Percentiles rank a stretch among this genome's conserved stretches.
phyloP scores from a whole-genome alignment of 495 filamentous ascomycete genomes.

The Penicillium parvum region DNA sequence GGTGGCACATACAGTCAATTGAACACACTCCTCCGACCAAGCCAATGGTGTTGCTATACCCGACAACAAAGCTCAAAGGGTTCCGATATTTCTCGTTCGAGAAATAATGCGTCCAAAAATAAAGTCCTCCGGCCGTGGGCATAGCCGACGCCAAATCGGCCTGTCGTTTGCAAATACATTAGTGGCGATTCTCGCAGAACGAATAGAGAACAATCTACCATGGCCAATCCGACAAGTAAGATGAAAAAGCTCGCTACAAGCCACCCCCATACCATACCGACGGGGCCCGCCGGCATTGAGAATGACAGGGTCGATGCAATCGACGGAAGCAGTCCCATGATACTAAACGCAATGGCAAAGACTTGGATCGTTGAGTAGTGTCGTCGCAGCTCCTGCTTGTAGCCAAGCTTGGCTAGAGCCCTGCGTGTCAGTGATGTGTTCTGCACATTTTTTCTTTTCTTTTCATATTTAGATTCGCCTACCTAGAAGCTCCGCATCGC shows the following conservation, averaged over 20 bases:
- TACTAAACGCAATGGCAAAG: conserved; percentile 67
- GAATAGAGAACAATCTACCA: conserved; percentile 39
- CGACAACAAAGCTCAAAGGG: conserved; percentile 61
- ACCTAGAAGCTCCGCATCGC: too few species aligned
- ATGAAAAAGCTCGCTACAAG: conserved; percentile 61
- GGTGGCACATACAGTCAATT: conserved; percentile 56
- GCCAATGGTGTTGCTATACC: conserved; percentile 68
- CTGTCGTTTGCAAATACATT: conserved; percentile 26
- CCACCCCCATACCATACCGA: conserved; percentile 68
- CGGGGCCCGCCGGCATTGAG: conserved; percentile 61
- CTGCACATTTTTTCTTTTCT: too few species aligned
- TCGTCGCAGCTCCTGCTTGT: conserved; percentile 66
- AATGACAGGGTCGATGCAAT: conserved; percentile 63
- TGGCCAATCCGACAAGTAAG: conserved; percentile 61
- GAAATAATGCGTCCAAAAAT: conserved; percentile 70
- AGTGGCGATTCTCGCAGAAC: neutral
- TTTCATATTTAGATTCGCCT: too few species aligned
- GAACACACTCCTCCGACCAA: conserved; percentile 60
- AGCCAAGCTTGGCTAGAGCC: conserved; percentile 48
- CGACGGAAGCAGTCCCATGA: conserved; percentile 66
- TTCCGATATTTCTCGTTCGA: conserved; percentile 53
- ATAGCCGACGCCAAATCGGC: conserved; percentile 64
- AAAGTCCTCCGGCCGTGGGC: conserved; percentile 64
- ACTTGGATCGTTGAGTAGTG: conserved; percentile 62
- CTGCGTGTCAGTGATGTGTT: too few species aligned